Evolutionary conservation across 2,329 filamentous ascomycete species (phyloP), one percentile per base, ranked within the genome.

Genomic region (Paraphoma sp.): DNA sequence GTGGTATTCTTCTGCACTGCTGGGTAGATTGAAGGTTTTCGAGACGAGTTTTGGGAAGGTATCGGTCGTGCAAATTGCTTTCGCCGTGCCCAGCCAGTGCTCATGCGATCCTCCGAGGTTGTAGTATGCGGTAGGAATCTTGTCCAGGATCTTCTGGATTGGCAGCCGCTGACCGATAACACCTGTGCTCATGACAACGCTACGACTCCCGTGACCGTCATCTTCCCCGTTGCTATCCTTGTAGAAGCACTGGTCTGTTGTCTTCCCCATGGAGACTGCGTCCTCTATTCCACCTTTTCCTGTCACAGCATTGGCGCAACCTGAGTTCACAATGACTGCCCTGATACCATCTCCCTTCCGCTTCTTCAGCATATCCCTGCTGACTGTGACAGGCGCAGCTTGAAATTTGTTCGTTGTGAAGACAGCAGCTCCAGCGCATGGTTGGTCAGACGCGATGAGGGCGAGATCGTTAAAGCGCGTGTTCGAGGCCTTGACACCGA

Each of bases 321-420:
- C 95, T 11, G 93, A 96, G 79, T 99, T 99, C 78, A 97, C 88
- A 52, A 99, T 86, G 28, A 99, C 88, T 51, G 90, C 90, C 58
- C 89, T 85, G 53, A 98, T 84, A 1, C 90, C 91, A 11, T 84
- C 76, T 56, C 92, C 90, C 46, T 83, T 81, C 65, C 87, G 86
- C 63, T 82, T 82, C 73, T 87, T 83, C 36, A 97, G 80, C 57
- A 93, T 86, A 54, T 89, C 83, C 62, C 88, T 84, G 76, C 90
- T 94, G 59, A 96, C 90, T 30, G 91, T 92, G 44, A 99, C 94
- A 5, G 95, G 95, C 10, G 95, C 95, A 16, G 95, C 95, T 79
- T 97, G 93, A 80, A 99, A 99, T 78, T 94, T 93, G 82, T 99
- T 99, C 78, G 93, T 96, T 52, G 95, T 99, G 81, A 98, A 97